Evolutionary conservation across 2,329 filamentous ascomycete genomes (phyloP).

Genomic region (Microcera coccophila): DNA sequence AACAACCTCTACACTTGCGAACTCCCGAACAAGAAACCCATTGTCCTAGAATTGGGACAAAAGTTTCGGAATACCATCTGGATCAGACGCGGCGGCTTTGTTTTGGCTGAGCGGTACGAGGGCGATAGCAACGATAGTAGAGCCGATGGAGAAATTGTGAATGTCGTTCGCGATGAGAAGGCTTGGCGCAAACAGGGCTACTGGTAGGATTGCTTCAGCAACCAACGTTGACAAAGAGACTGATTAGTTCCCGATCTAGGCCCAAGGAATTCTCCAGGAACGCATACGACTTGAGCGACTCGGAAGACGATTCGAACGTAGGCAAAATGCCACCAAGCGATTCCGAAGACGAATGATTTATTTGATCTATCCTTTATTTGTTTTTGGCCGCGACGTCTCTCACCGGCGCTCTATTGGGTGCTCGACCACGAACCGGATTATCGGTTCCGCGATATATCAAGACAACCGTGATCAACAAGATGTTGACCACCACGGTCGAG

Average conservation of each 20-base stretch:
- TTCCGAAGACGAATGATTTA: constrained; percentile 62
- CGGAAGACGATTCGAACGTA: constrained; percentile 73
- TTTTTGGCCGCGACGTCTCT: constrained; percentile 25
- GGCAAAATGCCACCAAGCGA: constrained; percentile 83
- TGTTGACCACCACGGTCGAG: constrained; percentile 62
- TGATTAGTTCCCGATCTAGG: constrained; percentile 45
- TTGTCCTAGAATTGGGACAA: constrained; percentile 77
- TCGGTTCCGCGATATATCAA: constrained; percentile 58
- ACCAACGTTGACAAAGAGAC: constrained; percentile 1
- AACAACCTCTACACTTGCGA: constrained; percentile 85
- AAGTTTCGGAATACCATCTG: constrained; percentile 90
- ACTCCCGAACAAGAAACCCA: constrained; percentile 59
- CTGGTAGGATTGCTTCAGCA: constrained; percentile 56
- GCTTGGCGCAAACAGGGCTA: constrained; percentile 84
- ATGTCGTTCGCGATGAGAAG: constrained; percentile 88
- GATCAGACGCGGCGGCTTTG: constrained; percentile 85
- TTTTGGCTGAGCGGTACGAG: constrained; percentile 68
- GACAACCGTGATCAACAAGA: constrained; percentile 63
- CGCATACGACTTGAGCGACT: constrained; percentile 58
- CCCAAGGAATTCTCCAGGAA: constrained; percentile 73
- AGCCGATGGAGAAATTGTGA: constrained; percentile 83
- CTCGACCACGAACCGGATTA: constrained; percentile 32
- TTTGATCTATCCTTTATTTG: constrained; percentile 26
- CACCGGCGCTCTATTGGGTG: no score
- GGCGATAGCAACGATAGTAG: constrained; percentile 69